Conservation (phyloP, 331 rosid species). For the Cydonia oblonga region DNA sequence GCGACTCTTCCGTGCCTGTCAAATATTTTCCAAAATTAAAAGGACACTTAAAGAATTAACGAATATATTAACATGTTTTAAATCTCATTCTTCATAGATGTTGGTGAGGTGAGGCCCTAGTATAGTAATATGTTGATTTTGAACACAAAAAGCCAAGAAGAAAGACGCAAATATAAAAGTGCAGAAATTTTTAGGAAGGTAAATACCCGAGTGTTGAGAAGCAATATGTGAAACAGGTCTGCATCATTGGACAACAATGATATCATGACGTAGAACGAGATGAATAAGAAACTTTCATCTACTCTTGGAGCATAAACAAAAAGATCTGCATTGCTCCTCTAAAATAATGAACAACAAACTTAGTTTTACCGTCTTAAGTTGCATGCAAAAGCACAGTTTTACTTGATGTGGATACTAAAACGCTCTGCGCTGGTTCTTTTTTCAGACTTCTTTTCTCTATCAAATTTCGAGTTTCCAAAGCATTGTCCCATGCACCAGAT, state of each 20-base stretch:
- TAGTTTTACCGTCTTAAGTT: neutral
- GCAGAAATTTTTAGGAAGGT: neutral
- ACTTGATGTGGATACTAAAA: slow-evolving; percentile 7
- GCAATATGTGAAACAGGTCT: neutral
- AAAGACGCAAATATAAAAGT: neutral
- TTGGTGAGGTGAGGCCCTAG: neutral
- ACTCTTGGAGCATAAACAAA: neutral
- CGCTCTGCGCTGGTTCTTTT: slow-evolving; percentile 21
- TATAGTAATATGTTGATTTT: neutral
- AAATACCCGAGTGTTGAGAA: neutral
- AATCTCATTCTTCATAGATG: neutral
- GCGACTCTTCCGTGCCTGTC: neutral
- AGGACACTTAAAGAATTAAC: neutral
- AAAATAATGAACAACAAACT: neutral
- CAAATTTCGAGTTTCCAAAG: slow-evolving; percentile 9
- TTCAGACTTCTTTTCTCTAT: slow-evolving; percentile 5
- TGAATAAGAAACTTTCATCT: neutral
- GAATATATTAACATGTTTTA: neutral
- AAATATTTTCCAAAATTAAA: neutral
- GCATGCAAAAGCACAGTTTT: neutral
- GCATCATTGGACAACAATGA: too few relatives aligned
- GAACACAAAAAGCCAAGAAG: neutral
- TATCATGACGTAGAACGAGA: neutral
- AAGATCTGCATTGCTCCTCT: neutral
- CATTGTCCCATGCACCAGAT: slow-evolving; percentile 27